These are phyloP conservation scores for Vitis rupestris DNA, from an alignment of 164 flowering plant genomes.

Conservation along the genomic window DNA sequence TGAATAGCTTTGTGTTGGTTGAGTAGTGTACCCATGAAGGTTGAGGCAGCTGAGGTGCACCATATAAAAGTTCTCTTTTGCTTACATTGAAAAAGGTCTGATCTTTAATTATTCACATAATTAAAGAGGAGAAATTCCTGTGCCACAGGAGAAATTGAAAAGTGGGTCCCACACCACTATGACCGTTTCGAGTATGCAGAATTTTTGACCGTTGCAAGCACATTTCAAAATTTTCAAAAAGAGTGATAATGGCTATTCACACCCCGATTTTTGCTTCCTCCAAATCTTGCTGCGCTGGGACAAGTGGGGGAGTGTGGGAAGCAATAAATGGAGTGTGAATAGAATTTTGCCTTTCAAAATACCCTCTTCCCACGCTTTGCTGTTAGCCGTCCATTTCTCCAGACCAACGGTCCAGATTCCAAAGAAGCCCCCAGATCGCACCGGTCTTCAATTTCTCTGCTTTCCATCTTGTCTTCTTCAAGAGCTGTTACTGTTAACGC, in stretches of 20 bases:
- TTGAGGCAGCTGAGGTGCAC: not conserved
- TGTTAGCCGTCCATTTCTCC: conserved; percentile 22
- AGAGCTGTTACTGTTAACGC: not conserved
- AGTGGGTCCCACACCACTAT: conserved; percentile 9
- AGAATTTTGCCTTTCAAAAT: conserved; percentile 21
- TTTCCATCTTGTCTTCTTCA: not conserved
- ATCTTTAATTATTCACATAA: not conserved
- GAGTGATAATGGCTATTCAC: not conserved
- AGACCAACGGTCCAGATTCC: conserved; percentile 34
- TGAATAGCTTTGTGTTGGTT: too few relatives aligned
- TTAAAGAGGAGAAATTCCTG: not conserved
- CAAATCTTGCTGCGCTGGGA: not conserved
- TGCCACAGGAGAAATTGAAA: not conserved
- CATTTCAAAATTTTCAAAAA: conserved; percentile 5
- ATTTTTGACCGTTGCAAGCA: conserved; percentile 23
- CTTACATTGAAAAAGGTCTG: not conserved
- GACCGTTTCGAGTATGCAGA: conserved; percentile 14
- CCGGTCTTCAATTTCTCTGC: conserved; percentile 3
- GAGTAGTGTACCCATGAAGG: not conserved
- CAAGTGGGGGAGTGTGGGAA: not conserved
- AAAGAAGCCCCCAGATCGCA: conserved; percentile 14
- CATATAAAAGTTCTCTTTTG: not conserved
- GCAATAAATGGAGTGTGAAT: conserved; percentile 8
- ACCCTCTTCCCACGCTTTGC: conserved; percentile 13
- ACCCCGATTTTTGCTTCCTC: conserved; percentile 8